Conservation (phyloP, 352 stramenopile species). For the Phytophthora sansomeana region DNA sequence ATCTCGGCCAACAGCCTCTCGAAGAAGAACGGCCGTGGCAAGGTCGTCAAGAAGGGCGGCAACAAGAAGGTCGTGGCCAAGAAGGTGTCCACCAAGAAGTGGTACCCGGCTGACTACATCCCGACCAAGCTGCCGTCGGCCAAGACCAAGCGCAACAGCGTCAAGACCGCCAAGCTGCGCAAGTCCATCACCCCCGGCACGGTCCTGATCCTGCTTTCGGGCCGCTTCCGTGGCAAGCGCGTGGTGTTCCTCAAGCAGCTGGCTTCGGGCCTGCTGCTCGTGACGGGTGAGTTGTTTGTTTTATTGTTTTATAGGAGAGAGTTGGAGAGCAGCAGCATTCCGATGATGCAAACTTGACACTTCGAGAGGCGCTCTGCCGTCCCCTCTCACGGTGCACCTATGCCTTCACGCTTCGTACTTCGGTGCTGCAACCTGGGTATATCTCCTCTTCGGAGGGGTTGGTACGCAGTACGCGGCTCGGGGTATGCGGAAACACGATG, state of each 20-base stretch:
- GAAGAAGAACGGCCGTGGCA: conserved; percentile 68
- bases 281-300: conserved; percentile 83
- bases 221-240: conserved; percentile 97
- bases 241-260: conserved; percentile 98
- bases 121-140: conserved; percentile 67
- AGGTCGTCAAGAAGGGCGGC: conserved; percentile 66
- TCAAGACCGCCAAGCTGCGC: conserved; percentile 94
- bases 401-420: conserved; percentile 1
- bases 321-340: conserved; percentile 33
- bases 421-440: neutral
- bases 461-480: neutral
- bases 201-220: conserved; percentile 97
- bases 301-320: neutral
- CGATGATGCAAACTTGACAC: conserved; percentile 80
- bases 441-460: neutral
- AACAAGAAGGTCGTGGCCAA: conserved; percentile 71
- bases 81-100: conserved; percentile 70
- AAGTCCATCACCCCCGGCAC: conserved; percentile 97
- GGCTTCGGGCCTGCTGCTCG: conserved; percentile 96
- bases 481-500: conserved; percentile 1
- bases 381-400: conserved; percentile 12
- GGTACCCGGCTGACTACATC: conserved; percentile 79
- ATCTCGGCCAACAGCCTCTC: conserved; percentile 72
- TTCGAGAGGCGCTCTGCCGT: conserved; percentile 49
- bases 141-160: conserved; percentile 75